Base-by-base conservation (phyloP, 208 protist species). In the Trypanosomatidae sp. region DNA sequence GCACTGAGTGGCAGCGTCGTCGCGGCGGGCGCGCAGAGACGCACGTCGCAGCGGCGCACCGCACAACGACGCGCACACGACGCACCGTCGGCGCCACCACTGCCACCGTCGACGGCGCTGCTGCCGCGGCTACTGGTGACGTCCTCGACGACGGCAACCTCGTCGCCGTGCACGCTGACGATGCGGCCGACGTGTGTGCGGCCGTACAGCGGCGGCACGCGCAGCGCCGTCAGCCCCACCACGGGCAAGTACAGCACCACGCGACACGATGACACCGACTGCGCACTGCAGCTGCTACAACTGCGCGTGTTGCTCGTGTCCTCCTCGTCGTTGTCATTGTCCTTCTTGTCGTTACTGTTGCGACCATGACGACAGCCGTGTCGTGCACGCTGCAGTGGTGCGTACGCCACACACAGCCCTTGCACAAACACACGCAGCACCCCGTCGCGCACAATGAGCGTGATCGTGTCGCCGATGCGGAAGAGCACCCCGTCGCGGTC, bases 401-500 rank as follows among this genome's bases (percentile, higher is more conserved):
- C 40, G 10, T 26, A 63, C 1, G 59, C 69, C 8, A 75, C 50
- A 7, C 58, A 43, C 8, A 73, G 25, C 2, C 71, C 71, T 43
- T 82, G 67, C 25, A 66, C 41, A 43, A 73, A 87, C 6, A 85
- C 60, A 18, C 48, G 46, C 19, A 88, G 32, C 0, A 56, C 18
- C 5, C 33, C 32, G 6, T 66, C 41, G 25, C 61, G 39, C 20
- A 65, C 33, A 23, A 85, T 56, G 26, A 85, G 53, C 6, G 77
- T 93, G 8, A 93, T 43, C 13, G 72, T 83, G 46, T 93, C 85
- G 28, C 69, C 80, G 49, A 93, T 82, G 49, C 56, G 55, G 51
- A 93, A 88, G 3, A 90, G 61, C 15, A 56, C 60, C 13, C 61
- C 61, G 4, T 52, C 47, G 21, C 56, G 48, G 37, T 68, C 50